A percentile compares a stretch with the other conserved stretches of the same genome.
phyloP scores from a whole-genome alignment of 768 basidiomycete genomes.

The Mycena floridula region DNA sequence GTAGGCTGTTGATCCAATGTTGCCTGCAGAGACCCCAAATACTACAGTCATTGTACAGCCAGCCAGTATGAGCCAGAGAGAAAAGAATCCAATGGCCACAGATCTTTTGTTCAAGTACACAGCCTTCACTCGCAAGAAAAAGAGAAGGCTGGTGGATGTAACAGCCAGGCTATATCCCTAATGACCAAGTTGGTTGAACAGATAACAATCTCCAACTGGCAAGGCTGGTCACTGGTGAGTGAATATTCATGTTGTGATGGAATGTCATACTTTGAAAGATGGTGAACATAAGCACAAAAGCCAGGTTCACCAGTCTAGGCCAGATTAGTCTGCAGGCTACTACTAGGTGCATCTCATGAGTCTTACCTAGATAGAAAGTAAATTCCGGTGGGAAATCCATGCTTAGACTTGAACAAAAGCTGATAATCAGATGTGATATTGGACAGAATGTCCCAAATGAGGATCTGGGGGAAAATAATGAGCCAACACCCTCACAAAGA shows the following conservation, averaged over 20 bases:
- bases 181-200: not conserved
- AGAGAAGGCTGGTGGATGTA: constrained; percentile 17
- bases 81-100: constrained; percentile 17
- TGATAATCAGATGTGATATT: constrained; percentile 16
- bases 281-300: constrained; percentile 7
- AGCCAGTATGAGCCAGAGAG: constrained; percentile 24
- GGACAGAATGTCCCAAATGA: constrained; percentile 22
- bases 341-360: not conserved
- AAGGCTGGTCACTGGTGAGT: not conserved
- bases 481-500: no score
- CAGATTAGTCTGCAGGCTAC: not conserved
- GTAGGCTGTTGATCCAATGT: constrained; percentile 17
- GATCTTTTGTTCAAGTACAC: constrained; percentile 17
- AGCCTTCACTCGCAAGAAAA: constrained; percentile 21
- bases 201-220: constrained; percentile 1
- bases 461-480: constrained; percentile 7
- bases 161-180: constrained; percentile 14
- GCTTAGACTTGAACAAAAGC: constrained; percentile 12
- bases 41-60: constrained; percentile 19
- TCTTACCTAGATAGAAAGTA: constrained; percentile 18
- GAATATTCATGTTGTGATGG: not conserved
- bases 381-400: constrained; percentile 13
- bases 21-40: constrained; percentile 12
- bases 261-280: constrained; percentile 15
- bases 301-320: constrained; percentile 10